Evolutionary conservation across 345 rosid genomes (phyloP).

Genomic region (Gossypium herbaceum): DNA sequence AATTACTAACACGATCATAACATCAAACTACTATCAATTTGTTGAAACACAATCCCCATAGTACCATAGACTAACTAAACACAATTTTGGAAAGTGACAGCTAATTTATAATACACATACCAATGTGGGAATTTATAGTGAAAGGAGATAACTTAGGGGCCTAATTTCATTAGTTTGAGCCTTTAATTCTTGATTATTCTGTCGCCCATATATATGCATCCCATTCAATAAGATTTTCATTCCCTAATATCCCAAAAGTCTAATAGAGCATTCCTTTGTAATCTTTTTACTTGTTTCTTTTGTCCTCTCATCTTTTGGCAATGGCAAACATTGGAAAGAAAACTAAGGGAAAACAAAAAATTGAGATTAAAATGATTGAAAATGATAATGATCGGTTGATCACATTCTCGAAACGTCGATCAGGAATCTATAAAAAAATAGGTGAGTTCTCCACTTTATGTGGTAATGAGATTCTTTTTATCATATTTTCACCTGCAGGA

Average conservation of each 20-base stretch:
- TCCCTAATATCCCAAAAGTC: not conserved
- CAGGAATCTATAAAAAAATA: constrained; percentile 38
- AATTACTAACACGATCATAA: not conserved
- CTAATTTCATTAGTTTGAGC: not conserved
- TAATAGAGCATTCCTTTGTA: not conserved
- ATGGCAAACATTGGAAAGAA: not conserved
- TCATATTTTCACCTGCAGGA: constrained; percentile 34
- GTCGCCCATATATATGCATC: constrained; percentile 6
- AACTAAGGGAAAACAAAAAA: constrained; percentile 32
- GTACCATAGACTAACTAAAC: not conserved
- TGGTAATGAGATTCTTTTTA: constrained; percentile 23
- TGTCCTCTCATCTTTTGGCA: not conserved
- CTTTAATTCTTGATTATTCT: not conserved
- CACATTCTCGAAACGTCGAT: constrained; percentile 40
- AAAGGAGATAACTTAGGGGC: not conserved
- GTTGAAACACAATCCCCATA: not conserved
- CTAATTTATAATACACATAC: not conserved
- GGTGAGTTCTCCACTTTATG: constrained; percentile 33
- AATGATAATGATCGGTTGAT: constrained; percentile 24
- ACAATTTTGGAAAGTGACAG: not conserved
- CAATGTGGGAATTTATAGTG: not conserved
- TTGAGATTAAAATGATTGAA: constrained; percentile 27
- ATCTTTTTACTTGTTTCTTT: not conserved
- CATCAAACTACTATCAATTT: not conserved
- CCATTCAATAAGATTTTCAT: not conserved